Evolutionary conservation across 345 rosid genomes (phyloP).

Genomic region (Moricandia arvensis): DNA sequence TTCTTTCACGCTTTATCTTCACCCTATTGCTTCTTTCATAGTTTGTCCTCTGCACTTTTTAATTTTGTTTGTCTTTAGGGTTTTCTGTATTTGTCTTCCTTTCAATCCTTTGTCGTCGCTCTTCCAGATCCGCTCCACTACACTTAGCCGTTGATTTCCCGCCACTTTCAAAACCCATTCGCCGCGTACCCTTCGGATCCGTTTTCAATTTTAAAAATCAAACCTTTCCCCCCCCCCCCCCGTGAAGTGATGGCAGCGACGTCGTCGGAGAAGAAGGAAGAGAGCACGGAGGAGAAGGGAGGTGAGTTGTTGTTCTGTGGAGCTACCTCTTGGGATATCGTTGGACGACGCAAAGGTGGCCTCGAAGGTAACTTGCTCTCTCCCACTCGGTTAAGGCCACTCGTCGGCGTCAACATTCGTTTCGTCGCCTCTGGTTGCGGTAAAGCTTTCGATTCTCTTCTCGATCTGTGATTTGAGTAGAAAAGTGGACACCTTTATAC

Average conservation of each 20-base stretch:
- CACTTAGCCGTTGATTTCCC: conserved; percentile 73
- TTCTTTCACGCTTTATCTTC: conserved; percentile 12
- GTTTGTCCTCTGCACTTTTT: conserved; percentile 22
- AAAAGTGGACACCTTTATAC: not conserved
- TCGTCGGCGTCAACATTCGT: conserved; percentile 70
- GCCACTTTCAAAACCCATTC: conserved; percentile 49
- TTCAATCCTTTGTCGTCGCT: conserved; percentile 37
- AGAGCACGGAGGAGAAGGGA: conserved; percentile 54
- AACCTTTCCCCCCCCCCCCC: too few relatives aligned
- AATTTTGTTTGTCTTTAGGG: conserved; percentile 50
- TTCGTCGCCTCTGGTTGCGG: conserved; percentile 86
- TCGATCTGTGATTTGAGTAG: conserved; percentile 10
- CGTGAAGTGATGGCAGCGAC: conserved; percentile 62
- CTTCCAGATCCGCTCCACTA: conserved; percentile 34
- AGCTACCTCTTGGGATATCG: conserved; percentile 68
- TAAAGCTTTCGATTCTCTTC: conserved; percentile 33
- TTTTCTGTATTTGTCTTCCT: conserved; percentile 39
- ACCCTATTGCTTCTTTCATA: conserved; percentile 27
- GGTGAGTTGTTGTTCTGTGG: conserved; percentile 98
- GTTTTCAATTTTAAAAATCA: not conserved
- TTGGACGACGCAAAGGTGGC: conserved; percentile 65
- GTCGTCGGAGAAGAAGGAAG: conserved; percentile 51
- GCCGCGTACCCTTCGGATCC: conserved; percentile 36
- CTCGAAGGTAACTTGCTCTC: conserved; percentile 77
- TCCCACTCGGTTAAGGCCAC: conserved; percentile 91